Percentiles rank a stretch among this genome's conserved stretches.
Conservation (phyloP, 1,139 yeast species). For the Williopsis jadinii region DNA sequence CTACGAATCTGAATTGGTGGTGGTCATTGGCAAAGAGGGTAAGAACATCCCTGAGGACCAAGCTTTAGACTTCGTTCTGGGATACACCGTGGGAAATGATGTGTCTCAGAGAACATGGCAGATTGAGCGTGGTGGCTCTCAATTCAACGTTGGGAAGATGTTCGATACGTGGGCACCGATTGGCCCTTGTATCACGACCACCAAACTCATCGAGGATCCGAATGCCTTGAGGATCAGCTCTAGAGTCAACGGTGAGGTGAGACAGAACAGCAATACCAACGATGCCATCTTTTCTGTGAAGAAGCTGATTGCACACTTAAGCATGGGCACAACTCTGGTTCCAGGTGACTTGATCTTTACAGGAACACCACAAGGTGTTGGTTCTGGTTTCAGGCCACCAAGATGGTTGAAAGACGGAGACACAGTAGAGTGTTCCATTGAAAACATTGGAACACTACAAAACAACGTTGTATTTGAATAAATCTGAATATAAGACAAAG, state of each 20-base stretch:
- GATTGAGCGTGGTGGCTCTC: slow-evolving; percentile 39
- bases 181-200: slow-evolving; percentile 35
- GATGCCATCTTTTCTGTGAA: slow-evolving; percentile 45
- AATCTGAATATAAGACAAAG: not conserved
- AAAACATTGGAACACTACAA: slow-evolving; percentile 36
- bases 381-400: slow-evolving; percentile 37
- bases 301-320: slow-evolving; percentile 38
- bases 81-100: slow-evolving; percentile 49
- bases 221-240: slow-evolving; percentile 30
- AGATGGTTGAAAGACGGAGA: slow-evolving; percentile 42
- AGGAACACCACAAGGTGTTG: slow-evolving; percentile 52
- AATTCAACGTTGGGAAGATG: slow-evolving; percentile 45
- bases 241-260: slow-evolving; percentile 35
- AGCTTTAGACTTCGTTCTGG: slow-evolving; percentile 42
- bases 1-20: slow-evolving; percentile 47
- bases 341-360: slow-evolving; percentile 46
- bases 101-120: slow-evolving; percentile 52
- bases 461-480: slow-evolving; percentile 31
- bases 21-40: slow-evolving; percentile 45
- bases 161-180: slow-evolving; percentile 35
- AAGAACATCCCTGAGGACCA: slow-evolving; percentile 34
- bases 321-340: slow-evolving; percentile 43
- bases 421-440: slow-evolving; percentile 34
- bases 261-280: slow-evolving; percentile 38
- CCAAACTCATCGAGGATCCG: slow-evolving; percentile 28